Evolutionary conservation across 345 rosid species (phyloP).

Genomic region (Salix suchowensis): DNA sequence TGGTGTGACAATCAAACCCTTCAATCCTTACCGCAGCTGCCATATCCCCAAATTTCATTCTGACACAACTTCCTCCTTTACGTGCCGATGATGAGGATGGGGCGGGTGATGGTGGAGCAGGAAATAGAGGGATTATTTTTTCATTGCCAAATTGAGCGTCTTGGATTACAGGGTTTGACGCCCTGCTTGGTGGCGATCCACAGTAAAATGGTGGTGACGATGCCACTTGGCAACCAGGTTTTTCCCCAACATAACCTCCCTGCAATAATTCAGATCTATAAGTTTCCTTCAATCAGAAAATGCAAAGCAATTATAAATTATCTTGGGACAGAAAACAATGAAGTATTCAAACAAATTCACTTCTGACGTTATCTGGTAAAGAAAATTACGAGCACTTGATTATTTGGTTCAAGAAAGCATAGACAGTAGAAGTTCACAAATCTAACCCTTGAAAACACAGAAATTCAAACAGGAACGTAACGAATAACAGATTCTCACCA

Average conservation of each 20-base stretch:
- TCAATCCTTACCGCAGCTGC: constrained; percentile 74
- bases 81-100: constrained; percentile 27
- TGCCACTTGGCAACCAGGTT: constrained; percentile 23
- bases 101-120: constrained; percentile 32
- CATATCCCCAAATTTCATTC: constrained; percentile 48
- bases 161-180: constrained; percentile 61
- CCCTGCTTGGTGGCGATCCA: constrained; percentile 73
- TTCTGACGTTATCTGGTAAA: background rate
- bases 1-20: constrained; percentile 68
- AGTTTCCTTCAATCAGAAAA: background rate
- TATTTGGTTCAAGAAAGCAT: background rate
- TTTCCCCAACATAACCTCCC: constrained; percentile 44
- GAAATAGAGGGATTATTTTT: constrained; percentile 18
- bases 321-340: background rate
- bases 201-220: constrained; percentile 63
- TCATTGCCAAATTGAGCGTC: constrained; percentile 58
- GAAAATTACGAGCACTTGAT: background rate
- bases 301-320: background rate
- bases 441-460: background rate
- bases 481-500: background rate
- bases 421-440: background rate
- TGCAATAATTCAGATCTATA: constrained; percentile 13
- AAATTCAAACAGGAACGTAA: background rate
- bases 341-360: background rate
- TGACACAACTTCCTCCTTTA: constrained; percentile 48